A percentile compares a stretch with the other conserved stretches of the same genome.
These are phyloP conservation scores for Penicillium fuscoglaucum DNA, from an alignment of 2,329 filamentous ascomycete species.

Conservation along the genomic window DNA sequence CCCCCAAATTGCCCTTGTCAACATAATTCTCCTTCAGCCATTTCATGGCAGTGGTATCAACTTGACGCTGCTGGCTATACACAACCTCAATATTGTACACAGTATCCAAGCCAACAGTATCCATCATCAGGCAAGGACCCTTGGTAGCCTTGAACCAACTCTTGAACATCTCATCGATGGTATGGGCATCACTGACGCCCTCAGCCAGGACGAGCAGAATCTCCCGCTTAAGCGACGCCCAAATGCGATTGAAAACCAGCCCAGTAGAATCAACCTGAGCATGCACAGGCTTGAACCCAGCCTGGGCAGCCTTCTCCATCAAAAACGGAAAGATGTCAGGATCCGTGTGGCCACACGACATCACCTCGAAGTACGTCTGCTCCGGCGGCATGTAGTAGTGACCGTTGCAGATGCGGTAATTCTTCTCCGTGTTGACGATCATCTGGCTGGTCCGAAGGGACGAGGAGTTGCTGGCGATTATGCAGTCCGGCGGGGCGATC, in stretches of 20 bases:
- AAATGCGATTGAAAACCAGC: constrained; percentile 22
- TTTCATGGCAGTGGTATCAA: constrained; percentile 13
- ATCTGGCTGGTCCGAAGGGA: constrained; percentile 21
- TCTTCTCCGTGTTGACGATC: constrained; percentile 19
- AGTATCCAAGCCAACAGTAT: constrained; percentile 26
- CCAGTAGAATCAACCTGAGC: constrained; percentile 20
- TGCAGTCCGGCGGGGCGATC: constrained; percentile 15
- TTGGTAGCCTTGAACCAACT: constrained; percentile 23
- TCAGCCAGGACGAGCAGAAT: constrained; percentile 21
- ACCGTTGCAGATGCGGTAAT: constrained; percentile 26
- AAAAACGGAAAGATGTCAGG: constrained; percentile 21
- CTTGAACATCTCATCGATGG: constrained; percentile 24
- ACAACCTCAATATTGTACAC: constrained; percentile 25
- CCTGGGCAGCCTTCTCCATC: constrained; percentile 18
- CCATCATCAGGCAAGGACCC: constrained; percentile 26
- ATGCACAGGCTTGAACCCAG: constrained; percentile 21
- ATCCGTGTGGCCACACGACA: constrained; percentile 22
- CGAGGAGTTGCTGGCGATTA: constrained; percentile 22
- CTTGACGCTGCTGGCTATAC: constrained; percentile 12
- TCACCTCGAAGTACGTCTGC: constrained; percentile 20
- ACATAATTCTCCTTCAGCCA: constrained; percentile 23
- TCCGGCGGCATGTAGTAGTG: constrained; percentile 28
- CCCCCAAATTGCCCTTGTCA: constrained; percentile 23
- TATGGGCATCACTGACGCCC: constrained; percentile 19
- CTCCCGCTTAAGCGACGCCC: constrained; percentile 23